Base-by-base conservation (phyloP, 129 eudicot genomes). In the Solidago caesia region DNA sequence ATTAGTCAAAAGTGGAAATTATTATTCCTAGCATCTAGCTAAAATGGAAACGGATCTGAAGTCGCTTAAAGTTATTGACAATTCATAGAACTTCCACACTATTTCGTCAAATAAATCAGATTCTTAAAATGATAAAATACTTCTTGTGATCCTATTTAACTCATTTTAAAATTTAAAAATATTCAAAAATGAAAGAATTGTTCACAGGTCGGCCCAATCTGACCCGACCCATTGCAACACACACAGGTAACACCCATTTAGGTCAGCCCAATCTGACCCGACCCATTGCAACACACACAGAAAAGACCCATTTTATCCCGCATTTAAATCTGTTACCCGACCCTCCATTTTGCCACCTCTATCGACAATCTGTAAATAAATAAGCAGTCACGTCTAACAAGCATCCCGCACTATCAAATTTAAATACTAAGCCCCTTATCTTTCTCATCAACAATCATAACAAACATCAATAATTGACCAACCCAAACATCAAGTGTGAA, bases 401-500 rank as follows among this genome's bases (percentile, higher is more conserved):
- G 68, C 39, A 63, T 63, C 68, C 47, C 2, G 4, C 26, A 9
- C 25, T 39, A 63, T 11, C 6, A 39, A 42, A 11, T 43, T 56
- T 6, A 26, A 56, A 8, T 47, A 8, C 27, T 15, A 47, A 48
- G 5, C 5, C 64, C 62, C 3, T 15, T 14, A 33, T 45, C 63
- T 74, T 27, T 48, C 63, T 27, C 64, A 16, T 47, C 61, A 70
- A 58, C 44, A 65, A 55, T 72, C 51, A 33, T 9, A 56, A 65
- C 6, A 68, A 77, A 63, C 29, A 77, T 49, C 41, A 77, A 77
- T 77, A 68, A 77, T 77, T 68, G 75, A 14, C 39, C 26, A 77
- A 77, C 60, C 14, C 56, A 12, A 76, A 57, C 51, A 76, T 5
- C 68, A 73, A 44, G 61, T 65, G 66, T 27, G 13, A 41, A 64